Conservation (phyloP, 495 filamentous ascomycete genomes). For the Neurospora sp. region DNA sequence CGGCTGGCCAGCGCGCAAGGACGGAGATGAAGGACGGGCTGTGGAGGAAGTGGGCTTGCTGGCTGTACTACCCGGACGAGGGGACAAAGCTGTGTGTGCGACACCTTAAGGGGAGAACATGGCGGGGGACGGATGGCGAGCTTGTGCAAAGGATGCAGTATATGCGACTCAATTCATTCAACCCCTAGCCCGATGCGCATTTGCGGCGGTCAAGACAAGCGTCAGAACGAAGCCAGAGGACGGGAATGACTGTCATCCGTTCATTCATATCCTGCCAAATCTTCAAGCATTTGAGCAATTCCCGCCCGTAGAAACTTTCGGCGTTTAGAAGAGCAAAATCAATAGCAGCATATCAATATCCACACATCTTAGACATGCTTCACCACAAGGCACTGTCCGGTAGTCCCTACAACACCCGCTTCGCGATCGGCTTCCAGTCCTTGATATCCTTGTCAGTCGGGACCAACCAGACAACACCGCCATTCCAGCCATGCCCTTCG, state of each 20-base stretch:
- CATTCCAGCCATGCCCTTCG: conserved; percentile 15
- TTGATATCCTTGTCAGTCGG: conserved; percentile 16
- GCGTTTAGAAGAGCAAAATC: not conserved
- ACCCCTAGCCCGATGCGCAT: not conserved
- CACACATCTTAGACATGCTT: not conserved
- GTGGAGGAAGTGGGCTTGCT: conserved; percentile 38
- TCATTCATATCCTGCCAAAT: not conserved
- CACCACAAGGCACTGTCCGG: not conserved
- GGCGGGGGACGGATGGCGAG: conserved; percentile 27
- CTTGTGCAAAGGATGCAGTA: conserved; percentile 18
- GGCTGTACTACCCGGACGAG: conserved; percentile 37
- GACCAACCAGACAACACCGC: conserved; percentile 25
- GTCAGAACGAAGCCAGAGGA: not conserved
- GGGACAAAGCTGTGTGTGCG: conserved; percentile 28
- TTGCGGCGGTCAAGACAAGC: fast-evolving
- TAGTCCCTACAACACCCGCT: conserved; percentile 9
- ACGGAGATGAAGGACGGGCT: conserved; percentile 37
- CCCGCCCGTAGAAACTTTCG: not conserved
- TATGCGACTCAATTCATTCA: conserved; percentile 11
- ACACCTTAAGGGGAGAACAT: conserved; percentile 36
- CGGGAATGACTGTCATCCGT: not conserved
- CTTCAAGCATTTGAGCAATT: not conserved
- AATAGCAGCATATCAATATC: not conserved
- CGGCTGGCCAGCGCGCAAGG: conserved; percentile 34
- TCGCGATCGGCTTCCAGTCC: conserved; percentile 23